Percentiles rank a stretch among this genome's conserved stretches.
Evolutionary conservation across 73 alveolate species (phyloP).

Genomic region (Blepharisma japonicum): DNA sequence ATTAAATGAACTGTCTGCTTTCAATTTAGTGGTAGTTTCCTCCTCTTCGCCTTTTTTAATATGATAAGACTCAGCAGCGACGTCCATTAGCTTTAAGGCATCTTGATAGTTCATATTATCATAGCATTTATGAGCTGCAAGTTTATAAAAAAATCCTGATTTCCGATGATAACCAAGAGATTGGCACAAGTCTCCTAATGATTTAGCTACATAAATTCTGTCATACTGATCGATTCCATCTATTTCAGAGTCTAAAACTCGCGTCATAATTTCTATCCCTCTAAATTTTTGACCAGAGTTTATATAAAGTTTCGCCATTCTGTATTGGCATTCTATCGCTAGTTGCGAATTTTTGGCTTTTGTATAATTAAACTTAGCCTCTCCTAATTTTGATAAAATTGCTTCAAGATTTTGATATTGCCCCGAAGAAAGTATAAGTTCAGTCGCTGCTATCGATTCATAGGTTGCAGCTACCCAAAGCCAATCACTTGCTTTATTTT

Average conservation of each 20-base stretch:
- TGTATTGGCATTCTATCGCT: not conserved
- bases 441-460: not conserved
- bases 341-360: not conserved
- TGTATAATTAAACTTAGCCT: not conserved
- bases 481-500: not conserved
- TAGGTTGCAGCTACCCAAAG: constrained; percentile 5
- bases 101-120: not conserved
- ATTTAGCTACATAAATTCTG: not conserved
- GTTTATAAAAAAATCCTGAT: constrained; percentile 23
- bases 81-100: not conserved
- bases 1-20: not conserved
- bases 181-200: not conserved
- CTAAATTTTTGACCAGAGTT: not conserved
- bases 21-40: not conserved
- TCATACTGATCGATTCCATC: constrained; percentile 14
- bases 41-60: not conserved
- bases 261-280: not conserved
- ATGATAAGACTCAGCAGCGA: constrained; percentile 7
- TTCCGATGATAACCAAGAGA: not conserved
- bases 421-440: not conserved
- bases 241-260: constrained; percentile 25
- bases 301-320: not conserved
- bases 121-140: not conserved
- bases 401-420: not conserved
- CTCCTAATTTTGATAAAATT: not conserved